Conservation (phyloP, 345 rosid species). For the Populus nigra region DNA sequence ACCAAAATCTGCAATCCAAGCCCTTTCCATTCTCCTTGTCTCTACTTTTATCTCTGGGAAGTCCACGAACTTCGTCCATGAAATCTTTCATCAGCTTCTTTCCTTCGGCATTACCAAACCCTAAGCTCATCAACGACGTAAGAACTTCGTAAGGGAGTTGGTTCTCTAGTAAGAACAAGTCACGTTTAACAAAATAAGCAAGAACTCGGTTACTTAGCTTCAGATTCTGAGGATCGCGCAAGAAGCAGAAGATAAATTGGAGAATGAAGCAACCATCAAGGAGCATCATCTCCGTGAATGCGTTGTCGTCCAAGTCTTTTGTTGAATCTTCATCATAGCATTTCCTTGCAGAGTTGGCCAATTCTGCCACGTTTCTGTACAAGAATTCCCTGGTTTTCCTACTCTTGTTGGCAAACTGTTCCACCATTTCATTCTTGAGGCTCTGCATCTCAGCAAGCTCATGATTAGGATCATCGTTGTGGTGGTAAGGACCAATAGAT, state of each 20-base stretch:
- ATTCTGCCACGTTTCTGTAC: no score
- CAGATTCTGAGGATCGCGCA: rapidly evolving
- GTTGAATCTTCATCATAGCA: neutral
- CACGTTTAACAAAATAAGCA: constrained; percentile 1
- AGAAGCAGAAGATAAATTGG: neutral
- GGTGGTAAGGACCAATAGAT: neutral
- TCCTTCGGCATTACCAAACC: no score
- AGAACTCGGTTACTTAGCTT: neutral
- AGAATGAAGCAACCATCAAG: neutral
- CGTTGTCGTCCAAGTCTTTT: neutral
- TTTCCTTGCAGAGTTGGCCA: neutral
- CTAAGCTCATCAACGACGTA: neutral
- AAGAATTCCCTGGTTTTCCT: no score
- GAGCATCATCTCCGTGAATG: neutral
- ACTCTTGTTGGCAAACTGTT: neutral
- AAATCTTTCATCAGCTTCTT: neutral
- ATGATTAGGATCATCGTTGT: neutral
- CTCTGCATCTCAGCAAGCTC: neutral
- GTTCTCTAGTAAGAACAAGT: constrained; percentile 31
- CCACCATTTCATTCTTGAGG: neutral
- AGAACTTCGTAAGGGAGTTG: constrained; percentile 28
- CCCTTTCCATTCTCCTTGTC: no score
- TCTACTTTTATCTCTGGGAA: no score
- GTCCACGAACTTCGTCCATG: neutral
- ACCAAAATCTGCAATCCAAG: no score